Evolutionary conservation across 768 basidiomycete genomes (phyloP).

Genomic region (Agrocybe chaxingu): DNA sequence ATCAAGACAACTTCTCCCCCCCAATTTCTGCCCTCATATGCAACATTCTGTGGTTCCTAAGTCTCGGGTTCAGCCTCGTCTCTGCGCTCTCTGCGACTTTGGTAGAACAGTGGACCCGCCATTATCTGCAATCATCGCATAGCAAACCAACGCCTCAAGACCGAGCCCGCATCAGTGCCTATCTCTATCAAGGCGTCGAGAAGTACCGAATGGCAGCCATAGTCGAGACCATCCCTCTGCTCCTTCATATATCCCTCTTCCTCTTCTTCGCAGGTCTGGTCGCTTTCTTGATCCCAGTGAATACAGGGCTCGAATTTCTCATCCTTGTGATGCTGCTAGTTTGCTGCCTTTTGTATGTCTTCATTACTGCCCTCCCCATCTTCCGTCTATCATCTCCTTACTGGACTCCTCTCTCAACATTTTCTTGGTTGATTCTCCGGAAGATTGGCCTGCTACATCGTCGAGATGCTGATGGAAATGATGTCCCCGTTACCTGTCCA

Average conservation of each 20-base stretch:
- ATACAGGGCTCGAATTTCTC: conserved; percentile 27
- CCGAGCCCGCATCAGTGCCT: conserved; percentile 39
- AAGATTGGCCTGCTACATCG: conserved; percentile 22
- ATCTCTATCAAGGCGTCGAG: conserved; percentile 34
- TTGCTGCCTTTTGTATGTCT: conserved; percentile 26
- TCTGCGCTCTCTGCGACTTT: conserved; percentile 43
- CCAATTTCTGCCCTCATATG: conserved; percentile 29
- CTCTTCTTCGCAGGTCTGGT: conserved; percentile 50
- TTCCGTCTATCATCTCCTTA: conserved; percentile 32
- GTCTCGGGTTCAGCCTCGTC: conserved; percentile 37
- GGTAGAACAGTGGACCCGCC: conserved; percentile 47
- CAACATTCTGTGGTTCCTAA: conserved; percentile 45
- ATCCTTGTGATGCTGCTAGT: conserved; percentile 25
- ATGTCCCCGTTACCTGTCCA: conserved; percentile 10
- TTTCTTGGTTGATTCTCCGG: conserved; percentile 27
- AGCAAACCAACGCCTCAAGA: conserved; percentile 31
- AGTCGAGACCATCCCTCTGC: conserved; percentile 38
- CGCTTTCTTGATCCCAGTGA: conserved; percentile 38
- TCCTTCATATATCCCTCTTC: conserved; percentile 46
- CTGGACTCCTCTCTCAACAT: conserved; percentile 30
- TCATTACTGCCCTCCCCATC: conserved; percentile 29
- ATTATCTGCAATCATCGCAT: conserved; percentile 33
- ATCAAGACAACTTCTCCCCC: conserved; percentile 18
- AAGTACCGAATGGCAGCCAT: conserved; percentile 35
- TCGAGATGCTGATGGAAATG: conserved; percentile 18